Evolutionary conservation across 192 early-diverging fungal genomes (phyloP).

Genomic region (Obelidium mucronatum): DNA sequence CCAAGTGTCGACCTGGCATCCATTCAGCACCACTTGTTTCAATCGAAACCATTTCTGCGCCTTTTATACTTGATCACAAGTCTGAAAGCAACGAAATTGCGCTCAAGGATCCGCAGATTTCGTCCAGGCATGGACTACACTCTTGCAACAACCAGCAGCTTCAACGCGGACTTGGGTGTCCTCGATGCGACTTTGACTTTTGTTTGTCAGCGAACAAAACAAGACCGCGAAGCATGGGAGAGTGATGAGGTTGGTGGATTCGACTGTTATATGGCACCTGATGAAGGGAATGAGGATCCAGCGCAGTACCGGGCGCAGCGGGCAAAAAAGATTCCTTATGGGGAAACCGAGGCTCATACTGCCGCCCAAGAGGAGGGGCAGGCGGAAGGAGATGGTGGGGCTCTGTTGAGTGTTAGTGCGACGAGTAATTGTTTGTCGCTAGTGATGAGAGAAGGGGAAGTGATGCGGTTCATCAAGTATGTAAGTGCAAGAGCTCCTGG

Average conservation of each 20-base stretch:
- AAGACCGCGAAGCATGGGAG: constrained; percentile 29
- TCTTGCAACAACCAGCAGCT: constrained; percentile 61
- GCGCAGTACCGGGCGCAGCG: constrained; percentile 70
- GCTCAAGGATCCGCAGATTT: constrained; percentile 74
- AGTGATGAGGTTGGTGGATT: constrained; percentile 69
- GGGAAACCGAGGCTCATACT: not conserved
- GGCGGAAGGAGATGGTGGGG: constrained; percentile 67
- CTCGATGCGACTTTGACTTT: constrained; percentile 75
- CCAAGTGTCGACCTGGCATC: constrained; percentile 44
- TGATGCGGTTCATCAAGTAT: constrained; percentile 84
- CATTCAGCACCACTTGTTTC: constrained; percentile 58
- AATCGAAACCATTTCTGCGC: constrained; percentile 61
- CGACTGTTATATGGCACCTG: constrained; percentile 76
- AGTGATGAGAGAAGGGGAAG: constrained; percentile 76
- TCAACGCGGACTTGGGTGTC: constrained; percentile 26
- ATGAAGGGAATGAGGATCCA: constrained; percentile 71
- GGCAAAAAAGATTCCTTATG: constrained; percentile 30
- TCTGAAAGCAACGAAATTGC: constrained; percentile 47
- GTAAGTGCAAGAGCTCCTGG: constrained; percentile 76
- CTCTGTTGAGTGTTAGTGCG: constrained; percentile 72
- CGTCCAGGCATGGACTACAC: constrained; percentile 84
- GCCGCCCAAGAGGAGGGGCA: not conserved
- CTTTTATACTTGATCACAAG: constrained; percentile 67
- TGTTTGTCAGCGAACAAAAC: constrained; percentile 18
- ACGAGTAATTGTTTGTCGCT: constrained; percentile 71